Conservation (phyloP, 768 basidiomycete genomes). For the Paxillus involutus region DNA sequence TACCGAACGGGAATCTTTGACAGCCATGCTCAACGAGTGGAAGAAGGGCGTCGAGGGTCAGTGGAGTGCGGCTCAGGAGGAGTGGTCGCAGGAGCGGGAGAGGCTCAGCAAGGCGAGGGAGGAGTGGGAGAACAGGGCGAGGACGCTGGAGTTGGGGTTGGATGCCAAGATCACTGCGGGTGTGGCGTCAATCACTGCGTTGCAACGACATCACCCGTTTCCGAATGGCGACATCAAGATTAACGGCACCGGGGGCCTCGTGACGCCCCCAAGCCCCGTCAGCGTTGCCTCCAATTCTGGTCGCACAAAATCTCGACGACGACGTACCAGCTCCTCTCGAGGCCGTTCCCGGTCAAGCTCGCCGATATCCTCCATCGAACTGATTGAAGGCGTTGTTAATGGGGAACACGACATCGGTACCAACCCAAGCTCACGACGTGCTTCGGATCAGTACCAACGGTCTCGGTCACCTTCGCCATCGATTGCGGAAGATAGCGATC, state of each 20-base stretch:
- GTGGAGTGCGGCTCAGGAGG: constrained; percentile 75
- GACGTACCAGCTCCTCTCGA: constrained; percentile 43
- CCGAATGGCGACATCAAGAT: constrained; percentile 32
- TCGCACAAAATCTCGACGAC: constrained; percentile 38
- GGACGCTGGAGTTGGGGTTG: constrained; percentile 53
- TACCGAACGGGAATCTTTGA: constrained; percentile 49
- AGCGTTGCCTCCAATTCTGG: constrained; percentile 66
- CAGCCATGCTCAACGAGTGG: constrained; percentile 65
- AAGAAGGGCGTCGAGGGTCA: constrained; percentile 76
- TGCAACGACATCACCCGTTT: constrained; percentile 39
- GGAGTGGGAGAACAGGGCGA: constrained; percentile 74
- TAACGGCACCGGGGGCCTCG: constrained; percentile 48
- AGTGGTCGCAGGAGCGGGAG: constrained; percentile 81
- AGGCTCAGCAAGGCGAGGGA: constrained; percentile 70
- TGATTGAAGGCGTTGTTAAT: constrained; percentile 30
- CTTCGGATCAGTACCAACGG: constrained; percentile 21
- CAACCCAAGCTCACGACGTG: constrained; percentile 21
- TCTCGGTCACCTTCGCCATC: constrained; percentile 32
- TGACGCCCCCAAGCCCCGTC: constrained; percentile 76
- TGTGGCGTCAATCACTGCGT: constrained; percentile 28
- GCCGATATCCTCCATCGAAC: constrained; percentile 32
- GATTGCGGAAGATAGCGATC: constrained; percentile 28
- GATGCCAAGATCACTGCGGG: constrained; percentile 40
- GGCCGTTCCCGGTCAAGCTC: constrained; percentile 38
- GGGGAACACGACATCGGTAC: constrained; percentile 16